Conservation (phyloP, 805 yeast species). For the Yarrowia divulgata region DNA sequence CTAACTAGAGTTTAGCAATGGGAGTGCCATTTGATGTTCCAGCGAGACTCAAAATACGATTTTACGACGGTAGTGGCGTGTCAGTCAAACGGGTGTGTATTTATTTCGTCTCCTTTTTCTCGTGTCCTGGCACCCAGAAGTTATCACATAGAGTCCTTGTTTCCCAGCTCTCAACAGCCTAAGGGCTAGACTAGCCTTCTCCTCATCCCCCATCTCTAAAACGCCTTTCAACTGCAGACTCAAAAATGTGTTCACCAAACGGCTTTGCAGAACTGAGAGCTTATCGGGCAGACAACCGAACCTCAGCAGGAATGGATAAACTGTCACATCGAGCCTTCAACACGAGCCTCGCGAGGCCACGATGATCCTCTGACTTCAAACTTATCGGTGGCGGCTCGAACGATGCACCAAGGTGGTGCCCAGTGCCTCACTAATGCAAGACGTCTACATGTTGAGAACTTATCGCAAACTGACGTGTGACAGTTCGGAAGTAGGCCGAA, state of each 20-base stretch:
- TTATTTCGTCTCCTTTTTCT: background rate
- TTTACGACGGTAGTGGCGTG: background rate
- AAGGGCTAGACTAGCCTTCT: too few species aligned
- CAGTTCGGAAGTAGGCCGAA: background rate
- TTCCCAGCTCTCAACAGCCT: too few species aligned
- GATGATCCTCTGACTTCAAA: background rate
- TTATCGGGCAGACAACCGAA: slow-evolving; percentile 5
- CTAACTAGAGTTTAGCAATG: slow-evolving; percentile 35
- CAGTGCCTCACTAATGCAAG: slow-evolving; percentile 2
- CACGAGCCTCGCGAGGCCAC: background rate
- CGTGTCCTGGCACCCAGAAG: background rate
- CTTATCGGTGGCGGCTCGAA: background rate
- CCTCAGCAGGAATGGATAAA: slow-evolving; percentile 8
- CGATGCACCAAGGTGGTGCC: background rate
- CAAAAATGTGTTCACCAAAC: slow-evolving; percentile 1
- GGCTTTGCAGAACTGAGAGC: slow-evolving; percentile 30
- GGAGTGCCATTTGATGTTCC: slow-evolving; percentile 7
- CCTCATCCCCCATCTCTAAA: background rate
- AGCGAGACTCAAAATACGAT: background rate
- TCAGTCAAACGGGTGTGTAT: background rate
- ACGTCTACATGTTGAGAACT: background rate
- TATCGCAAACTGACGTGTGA: background rate
- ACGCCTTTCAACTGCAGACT: background rate
- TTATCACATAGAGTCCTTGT: too few species aligned
- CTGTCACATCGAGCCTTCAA: background rate